A percentile compares a stretch with the other conserved stretches of the same genome.
phyloP scores from a whole-genome alignment of 2,329 filamentous ascomycete species.

The Waltergamsia citrina region DNA sequence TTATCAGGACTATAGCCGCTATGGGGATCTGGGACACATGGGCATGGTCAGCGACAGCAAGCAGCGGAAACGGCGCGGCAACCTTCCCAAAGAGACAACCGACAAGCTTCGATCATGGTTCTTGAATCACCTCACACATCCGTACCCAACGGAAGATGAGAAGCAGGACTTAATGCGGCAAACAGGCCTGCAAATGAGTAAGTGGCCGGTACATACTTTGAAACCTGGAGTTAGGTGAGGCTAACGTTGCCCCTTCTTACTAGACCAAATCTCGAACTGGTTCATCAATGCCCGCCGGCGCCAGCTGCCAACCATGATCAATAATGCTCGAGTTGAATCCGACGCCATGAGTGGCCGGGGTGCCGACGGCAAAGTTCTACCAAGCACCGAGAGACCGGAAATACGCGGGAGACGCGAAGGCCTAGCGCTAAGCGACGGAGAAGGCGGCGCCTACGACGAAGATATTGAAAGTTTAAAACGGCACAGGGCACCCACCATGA shows the following conservation, averaged over 20 bases:
- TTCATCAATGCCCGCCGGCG: conserved; percentile 70
- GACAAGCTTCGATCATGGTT: conserved; percentile 78
- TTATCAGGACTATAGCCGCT: conserved; percentile 32
- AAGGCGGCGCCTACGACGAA: conserved; percentile 5
- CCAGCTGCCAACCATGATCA: conserved; percentile 51
- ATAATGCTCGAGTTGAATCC: conserved; percentile 41
- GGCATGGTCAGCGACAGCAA: conserved; percentile 33
- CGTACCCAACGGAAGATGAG: conserved; percentile 82
- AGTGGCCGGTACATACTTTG: conserved; percentile 22
- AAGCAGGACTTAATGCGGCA: conserved; percentile 71
- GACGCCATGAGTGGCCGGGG: conserved; percentile 31
- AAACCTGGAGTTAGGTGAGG: background rate
- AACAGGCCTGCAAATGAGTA: conserved; percentile 72
- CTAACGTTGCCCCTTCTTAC: background rate
- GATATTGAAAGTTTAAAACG: conserved; percentile 2
- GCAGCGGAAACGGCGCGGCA: conserved; percentile 62
- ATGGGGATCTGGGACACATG: conserved; percentile 26
- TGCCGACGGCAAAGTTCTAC: conserved; percentile 2
- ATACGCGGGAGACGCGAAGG: conserved; percentile 1
- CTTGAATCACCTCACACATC: conserved; percentile 63
- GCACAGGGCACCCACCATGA: background rate
- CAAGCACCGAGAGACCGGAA: conserved; percentile 3
- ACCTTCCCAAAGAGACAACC: conserved; percentile 84
- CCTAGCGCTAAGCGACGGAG: conserved; percentile 5
- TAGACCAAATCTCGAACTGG: conserved; percentile 70